Evolutionary conservation across 2,329 filamentous ascomycete genomes (phyloP).

Genomic region (Aureobasidium sp.): DNA sequence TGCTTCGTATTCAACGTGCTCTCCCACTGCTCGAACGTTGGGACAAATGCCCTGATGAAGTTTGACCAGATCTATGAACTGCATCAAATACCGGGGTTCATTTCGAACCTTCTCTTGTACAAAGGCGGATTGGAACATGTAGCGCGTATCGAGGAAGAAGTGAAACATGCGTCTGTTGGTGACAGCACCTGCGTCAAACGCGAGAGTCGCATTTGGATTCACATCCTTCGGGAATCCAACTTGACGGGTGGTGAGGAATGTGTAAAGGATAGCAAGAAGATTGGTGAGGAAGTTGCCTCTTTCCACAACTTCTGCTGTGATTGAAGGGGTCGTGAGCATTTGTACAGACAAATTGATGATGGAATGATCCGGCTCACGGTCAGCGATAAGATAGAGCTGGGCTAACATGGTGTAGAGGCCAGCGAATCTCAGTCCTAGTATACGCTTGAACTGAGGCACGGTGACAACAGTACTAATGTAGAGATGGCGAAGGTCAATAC

Average conservation of each 20-base stretch:
- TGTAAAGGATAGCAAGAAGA: slow-evolving; percentile 92
- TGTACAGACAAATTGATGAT: slow-evolving; percentile 97
- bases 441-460: slow-evolving; percentile 90
- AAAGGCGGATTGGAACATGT: slow-evolving; percentile 78
- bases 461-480: slow-evolving; percentile 96
- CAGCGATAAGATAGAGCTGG: slow-evolving; percentile 90
- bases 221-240: slow-evolving; percentile 91
- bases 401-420: slow-evolving; percentile 89
- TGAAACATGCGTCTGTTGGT: slow-evolving; percentile 95
- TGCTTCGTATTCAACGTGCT: slow-evolving; percentile 96
- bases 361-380: slow-evolving; percentile 93
- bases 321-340: slow-evolving; percentile 92
- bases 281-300: slow-evolving; percentile 93
- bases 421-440: slow-evolving; percentile 86
- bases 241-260: slow-evolving; percentile 90
- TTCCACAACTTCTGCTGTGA: slow-evolving; percentile 91
- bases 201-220: slow-evolving; percentile 73
- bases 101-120: slow-evolving; percentile 76
- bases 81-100: slow-evolving; percentile 80
- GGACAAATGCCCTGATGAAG: slow-evolving; percentile 96
- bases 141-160: slow-evolving; percentile 91
- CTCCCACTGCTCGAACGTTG: slow-evolving; percentile 81
- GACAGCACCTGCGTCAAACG: slow-evolving; percentile 89
- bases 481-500: slow-evolving; percentile 80
- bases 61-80: slow-evolving; percentile 93